Evolutionary conservation across 345 rosid species (phyloP).

Genomic region (Erysimum cheiranthoides): DNA sequence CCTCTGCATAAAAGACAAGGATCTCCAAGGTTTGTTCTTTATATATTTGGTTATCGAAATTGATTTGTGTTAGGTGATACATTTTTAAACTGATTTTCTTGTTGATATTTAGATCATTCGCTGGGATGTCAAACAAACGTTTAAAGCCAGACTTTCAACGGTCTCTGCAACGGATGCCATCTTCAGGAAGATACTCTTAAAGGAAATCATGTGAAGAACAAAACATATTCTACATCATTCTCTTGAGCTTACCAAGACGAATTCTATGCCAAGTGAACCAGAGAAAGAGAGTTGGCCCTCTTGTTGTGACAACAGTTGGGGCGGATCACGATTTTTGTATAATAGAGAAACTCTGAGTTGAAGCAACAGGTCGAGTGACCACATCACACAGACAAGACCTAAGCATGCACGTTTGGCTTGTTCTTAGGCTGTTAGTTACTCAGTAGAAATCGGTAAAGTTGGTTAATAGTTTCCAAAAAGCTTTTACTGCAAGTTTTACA

Average conservation of each 20-base stretch:
- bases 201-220: neutral
- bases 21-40: constrained; percentile 76
- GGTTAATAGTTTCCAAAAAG: neutral
- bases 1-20: constrained; percentile 69
- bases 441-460: constrained; percentile 9
- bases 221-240: neutral
- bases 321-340: constrained; percentile 34
- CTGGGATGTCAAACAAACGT: constrained; percentile 74
- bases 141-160: constrained; percentile 73
- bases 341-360: constrained; percentile 26
- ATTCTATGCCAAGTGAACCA: constrained; percentile 29
- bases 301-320: constrained; percentile 22
- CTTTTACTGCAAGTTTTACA: constrained; percentile 19
- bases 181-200: constrained; percentile 78
- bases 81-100: neutral
- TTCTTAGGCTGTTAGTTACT: constrained; percentile 33
- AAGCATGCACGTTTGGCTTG: constrained; percentile 25
- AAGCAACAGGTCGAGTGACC: constrained; percentile 29
- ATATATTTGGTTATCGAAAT: constrained; percentile 6
- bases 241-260: constrained; percentile 19
- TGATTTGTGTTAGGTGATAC: neutral
- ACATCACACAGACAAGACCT: constrained; percentile 22
- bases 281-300: constrained; percentile 13
- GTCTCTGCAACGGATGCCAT: constrained; percentile 69
- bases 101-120: constrained; percentile 54